These are phyloP conservation scores for Escallonia rubra DNA, from an alignment of 129 eudicot species.

Conservation along the genomic window DNA sequence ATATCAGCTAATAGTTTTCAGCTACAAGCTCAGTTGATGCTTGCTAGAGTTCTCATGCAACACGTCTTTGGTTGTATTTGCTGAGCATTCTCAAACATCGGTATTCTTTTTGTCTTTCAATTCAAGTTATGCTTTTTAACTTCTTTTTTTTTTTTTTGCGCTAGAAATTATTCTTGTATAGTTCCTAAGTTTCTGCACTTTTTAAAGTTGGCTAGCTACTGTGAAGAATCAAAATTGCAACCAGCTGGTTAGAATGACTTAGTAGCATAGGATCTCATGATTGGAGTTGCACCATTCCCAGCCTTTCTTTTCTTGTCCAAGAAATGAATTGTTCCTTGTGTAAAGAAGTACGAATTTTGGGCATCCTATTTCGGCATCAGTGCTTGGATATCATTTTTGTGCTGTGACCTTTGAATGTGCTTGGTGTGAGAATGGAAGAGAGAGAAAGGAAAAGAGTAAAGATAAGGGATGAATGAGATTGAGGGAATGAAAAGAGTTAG, in stretches of 20 bases:
- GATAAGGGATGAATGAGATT: too few species aligned
- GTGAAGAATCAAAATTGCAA: constrained; percentile 24
- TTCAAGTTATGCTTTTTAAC: not conserved
- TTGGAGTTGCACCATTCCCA: too few species aligned
- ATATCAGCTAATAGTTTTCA: not conserved
- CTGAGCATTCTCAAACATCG: not conserved
- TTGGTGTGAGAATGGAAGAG: too few species aligned
- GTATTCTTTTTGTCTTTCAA: not conserved
- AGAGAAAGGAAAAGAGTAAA: too few species aligned
- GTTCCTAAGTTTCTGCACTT: constrained; percentile 17
- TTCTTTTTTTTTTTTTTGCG: constrained; percentile 12
- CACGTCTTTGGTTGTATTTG: constrained; percentile 1
- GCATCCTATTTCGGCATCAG: too few species aligned
- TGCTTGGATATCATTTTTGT: too few species aligned
- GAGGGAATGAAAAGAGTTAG: too few species aligned
- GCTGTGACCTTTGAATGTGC: too few species aligned
- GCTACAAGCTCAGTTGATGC: not conserved
- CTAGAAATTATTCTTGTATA: constrained; percentile 27
- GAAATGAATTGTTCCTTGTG: too few species aligned
- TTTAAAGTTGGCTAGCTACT: constrained; percentile 12
- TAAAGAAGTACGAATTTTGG: too few species aligned
- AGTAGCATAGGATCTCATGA: too few species aligned
- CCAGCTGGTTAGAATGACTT: not conserved
- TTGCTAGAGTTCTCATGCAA: constrained; percentile 3
- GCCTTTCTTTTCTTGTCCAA: too few species aligned